Base-by-base conservation (phyloP, 1,284 basidiomycete genomes). In the Porogramme epimiltina region DNA sequence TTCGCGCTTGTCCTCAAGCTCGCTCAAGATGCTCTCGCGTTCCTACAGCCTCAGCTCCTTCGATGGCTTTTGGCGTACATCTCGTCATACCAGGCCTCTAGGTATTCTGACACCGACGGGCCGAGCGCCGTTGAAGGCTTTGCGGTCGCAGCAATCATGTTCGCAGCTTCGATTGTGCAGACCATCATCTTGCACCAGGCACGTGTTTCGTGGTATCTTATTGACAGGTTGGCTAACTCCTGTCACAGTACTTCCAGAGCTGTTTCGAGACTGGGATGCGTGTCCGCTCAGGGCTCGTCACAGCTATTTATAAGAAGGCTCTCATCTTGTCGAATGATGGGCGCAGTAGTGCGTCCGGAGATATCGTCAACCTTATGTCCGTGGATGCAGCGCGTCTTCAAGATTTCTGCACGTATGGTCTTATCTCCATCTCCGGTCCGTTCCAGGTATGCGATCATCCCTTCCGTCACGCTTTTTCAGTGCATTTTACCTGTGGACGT, bases 281-380 rank as follows among this genome's bases (percentile, higher is more conserved):
- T 16, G 84, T 97, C 40, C 86, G 94, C 38, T 89, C 91, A 0
- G 94, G 95, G 1, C 79, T 98, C 19, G 84, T 98, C 33, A 87
- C 87, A 0, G 81, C 82, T 1, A 91, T 96, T 49, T 98, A 95
- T 74, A 78, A 87, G 56, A 97, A 98, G 69, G 82, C 92, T 0
- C 77, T 98, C 19, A 79, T 91, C 1, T 79, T 98, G 19, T 92
- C 91, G 8, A 93, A 88, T 60, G 88, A 93, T 53, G 93, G 93
- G 64, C 83, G 89, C 3, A 79, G 79, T 64, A 83, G 90, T 33
- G 82, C 90, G 0, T 87, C 91, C 0, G 95, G 95, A 3, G 94
- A 98, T 65, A 94, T 97, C 45, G 93, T 97, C 60, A 98, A 98
- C 66, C 71, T 97, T 24, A 95, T 96, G 89, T 89, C 86, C 11